A percentile compares a stretch with the other conserved stretches of the same genome.
phyloP scores from a whole-genome alignment of 345 rosid genomes.

The Gossypium thurberi region DNA sequence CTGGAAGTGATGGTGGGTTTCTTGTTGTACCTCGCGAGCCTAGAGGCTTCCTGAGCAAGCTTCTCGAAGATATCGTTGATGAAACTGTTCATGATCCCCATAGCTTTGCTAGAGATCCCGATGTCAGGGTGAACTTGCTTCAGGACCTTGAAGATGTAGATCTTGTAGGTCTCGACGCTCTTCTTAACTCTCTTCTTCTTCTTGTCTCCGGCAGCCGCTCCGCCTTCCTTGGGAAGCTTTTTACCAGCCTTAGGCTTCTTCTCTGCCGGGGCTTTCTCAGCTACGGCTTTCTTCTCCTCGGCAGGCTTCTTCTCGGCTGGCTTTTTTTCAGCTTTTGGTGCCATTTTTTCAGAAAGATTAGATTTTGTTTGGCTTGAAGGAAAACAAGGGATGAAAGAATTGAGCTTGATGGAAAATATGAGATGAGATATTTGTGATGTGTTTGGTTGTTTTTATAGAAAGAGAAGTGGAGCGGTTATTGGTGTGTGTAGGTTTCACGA shows the following conservation, averaged over 20 bases:
- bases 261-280: constrained; percentile 21
- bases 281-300: constrained; percentile 17
- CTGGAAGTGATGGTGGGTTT: constrained; percentile 14
- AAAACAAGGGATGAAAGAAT: background rate
- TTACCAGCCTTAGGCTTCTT: constrained; percentile 18
- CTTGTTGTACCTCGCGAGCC: constrained; percentile 19
- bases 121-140: constrained; percentile 18
- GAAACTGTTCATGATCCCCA: constrained; percentile 19
- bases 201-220: constrained; percentile 15
- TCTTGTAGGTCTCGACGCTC: constrained; percentile 16
- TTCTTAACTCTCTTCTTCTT: constrained; percentile 12
- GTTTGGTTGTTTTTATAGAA: background rate
- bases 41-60: constrained; percentile 17
- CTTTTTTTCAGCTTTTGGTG: constrained; percentile 17
- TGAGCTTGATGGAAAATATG: no score
- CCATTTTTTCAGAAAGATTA: background rate
- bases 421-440: background rate
- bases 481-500: background rate
- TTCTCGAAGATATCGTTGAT: constrained; percentile 18
- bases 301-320: constrained; percentile 20
- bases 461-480: background rate
- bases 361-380: background rate
- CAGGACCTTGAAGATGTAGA: constrained; percentile 19
- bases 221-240: constrained; percentile 15
- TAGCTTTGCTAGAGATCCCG: constrained; percentile 18